These are phyloP conservation scores for Tricholoma terreum DNA, from an alignment of 768 basidiomycete species.

Conservation along the genomic window DNA sequence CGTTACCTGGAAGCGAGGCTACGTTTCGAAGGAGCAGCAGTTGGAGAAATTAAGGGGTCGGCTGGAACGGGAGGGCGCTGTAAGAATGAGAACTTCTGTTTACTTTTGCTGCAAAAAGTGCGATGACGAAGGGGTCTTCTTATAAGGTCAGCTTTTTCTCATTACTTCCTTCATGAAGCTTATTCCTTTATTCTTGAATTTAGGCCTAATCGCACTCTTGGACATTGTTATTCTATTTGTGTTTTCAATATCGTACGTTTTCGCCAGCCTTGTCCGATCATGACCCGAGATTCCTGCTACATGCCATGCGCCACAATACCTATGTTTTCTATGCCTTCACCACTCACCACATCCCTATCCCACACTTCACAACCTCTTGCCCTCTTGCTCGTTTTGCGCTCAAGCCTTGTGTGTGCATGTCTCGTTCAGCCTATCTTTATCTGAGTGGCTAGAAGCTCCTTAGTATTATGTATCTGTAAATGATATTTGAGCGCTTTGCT, in stretches of 20 bases:
- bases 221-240: conserved; percentile 23
- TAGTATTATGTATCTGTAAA: conserved; percentile 29
- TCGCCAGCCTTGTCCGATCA: conserved; percentile 5
- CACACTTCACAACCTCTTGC: background rate
- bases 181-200: background rate
- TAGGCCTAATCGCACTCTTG: conserved; percentile 8
- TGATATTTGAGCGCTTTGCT: conserved; percentile 13
- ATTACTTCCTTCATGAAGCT: background rate
- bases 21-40: conserved; percentile 64
- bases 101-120: conserved; percentile 38
- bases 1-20: conserved; percentile 29
- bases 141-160: conserved; percentile 34
- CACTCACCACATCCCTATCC: conserved; percentile 1
- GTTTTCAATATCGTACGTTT: conserved; percentile 10
- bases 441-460: conserved; percentile 30
- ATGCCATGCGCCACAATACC: conserved; percentile 17
- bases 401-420: conserved; percentile 15
- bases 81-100: conserved; percentile 24
- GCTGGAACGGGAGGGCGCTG: conserved; percentile 41
- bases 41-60: conserved; percentile 58
- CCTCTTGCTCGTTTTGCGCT: conserved; percentile 3
- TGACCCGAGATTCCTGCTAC: conserved; percentile 14
- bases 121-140: conserved; percentile 33
- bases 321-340: conserved; percentile 23
- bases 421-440: conserved; percentile 18